Percentiles rank a stretch among this genome's conserved stretches.
Evolutionary conservation across 306 rosid genomes (phyloP).

Genomic region (Abrus precatorius): DNA sequence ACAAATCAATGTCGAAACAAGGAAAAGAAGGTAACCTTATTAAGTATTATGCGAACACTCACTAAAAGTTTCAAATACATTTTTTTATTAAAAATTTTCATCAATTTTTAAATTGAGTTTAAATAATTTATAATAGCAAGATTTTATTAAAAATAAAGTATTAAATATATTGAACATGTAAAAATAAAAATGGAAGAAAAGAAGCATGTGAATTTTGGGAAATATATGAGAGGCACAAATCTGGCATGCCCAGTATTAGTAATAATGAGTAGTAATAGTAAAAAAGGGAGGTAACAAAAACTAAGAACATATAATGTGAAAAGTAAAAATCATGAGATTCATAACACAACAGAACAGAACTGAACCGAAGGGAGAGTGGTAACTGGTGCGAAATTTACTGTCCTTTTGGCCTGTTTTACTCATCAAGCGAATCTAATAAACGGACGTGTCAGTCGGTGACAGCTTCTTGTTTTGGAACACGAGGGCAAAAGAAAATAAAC

Average conservation of each 20-base stretch:
- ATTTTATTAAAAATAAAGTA: no score
- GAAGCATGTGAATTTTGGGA: not conserved
- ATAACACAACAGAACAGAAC: not conserved
- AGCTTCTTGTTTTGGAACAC: slow-evolving; percentile 23
- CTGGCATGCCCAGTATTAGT: not conserved
- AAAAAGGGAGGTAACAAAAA: not conserved
- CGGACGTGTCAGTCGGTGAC: slow-evolving; percentile 38
- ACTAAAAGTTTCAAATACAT: no score
- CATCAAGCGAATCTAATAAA: slow-evolving; percentile 27
- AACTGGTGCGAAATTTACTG: slow-evolving; percentile 30
- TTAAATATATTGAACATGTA: no score
- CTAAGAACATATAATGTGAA: not conserved
- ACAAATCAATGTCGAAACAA: not conserved
- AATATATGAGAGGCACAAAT: not conserved
- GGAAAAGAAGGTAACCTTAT: not conserved
- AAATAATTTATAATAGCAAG: no score
- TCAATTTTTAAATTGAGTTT: no score
- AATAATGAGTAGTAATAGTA: not conserved
- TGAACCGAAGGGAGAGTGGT: not conserved
- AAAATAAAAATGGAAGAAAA: no score
- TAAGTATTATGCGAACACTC: no score
- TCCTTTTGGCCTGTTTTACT: slow-evolving; percentile 22
- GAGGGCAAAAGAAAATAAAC: not conserved
- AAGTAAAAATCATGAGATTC: not conserved
- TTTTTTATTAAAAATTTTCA: no score